phyloP scores from a whole-genome alignment of 2,329 filamentous ascomycete species.

The Penicillium sp. region DNA sequence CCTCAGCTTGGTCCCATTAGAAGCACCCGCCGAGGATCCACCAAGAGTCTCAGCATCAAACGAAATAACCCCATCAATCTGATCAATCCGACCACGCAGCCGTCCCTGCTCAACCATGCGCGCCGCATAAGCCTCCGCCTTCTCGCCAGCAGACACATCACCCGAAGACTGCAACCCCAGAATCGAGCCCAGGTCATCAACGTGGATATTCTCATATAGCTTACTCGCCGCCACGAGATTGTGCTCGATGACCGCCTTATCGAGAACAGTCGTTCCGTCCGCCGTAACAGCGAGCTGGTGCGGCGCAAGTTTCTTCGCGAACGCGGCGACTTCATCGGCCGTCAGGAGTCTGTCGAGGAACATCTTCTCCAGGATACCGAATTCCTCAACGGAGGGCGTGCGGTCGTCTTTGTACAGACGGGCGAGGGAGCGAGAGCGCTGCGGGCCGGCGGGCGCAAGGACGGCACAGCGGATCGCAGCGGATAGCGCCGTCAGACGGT shows the following conservation, averaged over 20 bases:
- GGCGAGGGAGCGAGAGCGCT: constrained; percentile 74
- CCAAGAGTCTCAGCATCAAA: constrained; percentile 74
- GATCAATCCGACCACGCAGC: constrained; percentile 84
- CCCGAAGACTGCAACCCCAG: constrained; percentile 65
- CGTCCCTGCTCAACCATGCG: constrained; percentile 95
- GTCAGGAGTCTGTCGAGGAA: constrained; percentile 84
- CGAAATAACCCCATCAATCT: constrained; percentile 83
- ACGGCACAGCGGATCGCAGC: constrained; percentile 91
- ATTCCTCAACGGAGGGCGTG: constrained; percentile 71
- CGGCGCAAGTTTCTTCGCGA: constrained; percentile 74
- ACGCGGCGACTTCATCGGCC: constrained; percentile 79
- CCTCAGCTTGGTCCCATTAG: constrained; percentile 67
- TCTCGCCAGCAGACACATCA: constrained; percentile 57
- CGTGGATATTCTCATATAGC: constrained; percentile 74
- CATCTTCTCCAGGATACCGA: constrained; percentile 93
- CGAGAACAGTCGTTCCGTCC: constrained; percentile 89
- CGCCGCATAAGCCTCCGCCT: constrained; percentile 87
- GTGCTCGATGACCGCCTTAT: constrained; percentile 92
- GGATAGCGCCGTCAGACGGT: constrained; percentile 78
- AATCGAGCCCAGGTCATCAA: constrained; percentile 72
- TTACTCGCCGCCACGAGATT: constrained; percentile 85
- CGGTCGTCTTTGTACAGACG: constrained; percentile 93
- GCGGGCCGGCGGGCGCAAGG: constrained; percentile 84
- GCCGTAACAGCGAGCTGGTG: constrained; percentile 89
- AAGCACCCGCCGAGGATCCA: constrained; percentile 51